Conservation (phyloP, 1,284 basidiomycete genomes). For the Trichosporon asahii region DNA sequence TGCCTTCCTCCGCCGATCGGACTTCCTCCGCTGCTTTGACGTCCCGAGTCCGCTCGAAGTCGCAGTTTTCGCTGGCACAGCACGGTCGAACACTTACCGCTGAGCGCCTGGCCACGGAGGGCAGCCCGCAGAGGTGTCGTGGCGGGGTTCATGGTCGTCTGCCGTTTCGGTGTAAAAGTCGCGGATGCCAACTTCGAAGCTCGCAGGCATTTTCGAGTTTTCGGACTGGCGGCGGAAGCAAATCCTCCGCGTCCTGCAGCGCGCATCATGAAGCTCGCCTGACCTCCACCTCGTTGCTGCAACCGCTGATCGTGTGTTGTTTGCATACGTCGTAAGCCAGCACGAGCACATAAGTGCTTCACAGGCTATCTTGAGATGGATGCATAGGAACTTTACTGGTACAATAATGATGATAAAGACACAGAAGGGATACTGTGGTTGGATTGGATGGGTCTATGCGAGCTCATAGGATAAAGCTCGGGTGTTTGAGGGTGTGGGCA, state of each 20-base stretch:
- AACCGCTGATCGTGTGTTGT: neutral
- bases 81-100: neutral
- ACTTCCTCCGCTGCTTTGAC: neutral
- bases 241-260: neutral
- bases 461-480: neutral
- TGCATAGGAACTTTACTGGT: slow-evolving; percentile 5
- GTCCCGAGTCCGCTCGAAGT: neutral
- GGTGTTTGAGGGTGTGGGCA: neutral
- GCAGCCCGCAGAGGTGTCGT: slow-evolving; percentile 4
- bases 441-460: neutral
- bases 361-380: neutral
- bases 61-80: neutral
- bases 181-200: neutral
- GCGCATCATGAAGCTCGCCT: neutral
- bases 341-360: no score
- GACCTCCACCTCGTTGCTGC: neutral
- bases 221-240: slow-evolving; percentile 1
- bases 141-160: slow-evolving; percentile 6
- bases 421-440: slow-evolving; percentile 3
- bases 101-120: neutral
- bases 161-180: slow-evolving; percentile 7
- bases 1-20: neutral
- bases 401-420: slow-evolving; percentile 12
- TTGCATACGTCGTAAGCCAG: neutral
- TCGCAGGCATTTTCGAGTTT: slow-evolving; percentile 10